Evolutionary conservation across 169 alveolate species (phyloP).

Genomic region (Plasmodium reichenowi): DNA sequence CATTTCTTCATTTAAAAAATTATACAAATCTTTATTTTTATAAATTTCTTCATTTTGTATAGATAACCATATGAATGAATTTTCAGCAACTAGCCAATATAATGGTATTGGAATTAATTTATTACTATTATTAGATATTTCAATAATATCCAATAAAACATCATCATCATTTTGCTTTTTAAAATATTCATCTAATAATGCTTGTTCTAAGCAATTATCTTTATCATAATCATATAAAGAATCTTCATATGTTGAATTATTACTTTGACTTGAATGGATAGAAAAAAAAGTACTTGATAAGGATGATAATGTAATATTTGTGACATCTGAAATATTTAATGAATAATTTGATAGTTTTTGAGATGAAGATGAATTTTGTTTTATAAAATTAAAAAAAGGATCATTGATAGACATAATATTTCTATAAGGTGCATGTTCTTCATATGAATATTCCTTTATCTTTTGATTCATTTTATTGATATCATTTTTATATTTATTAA

Average conservation of each 20-base stretch:
- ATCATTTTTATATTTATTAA: not conserved
- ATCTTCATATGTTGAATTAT: slow-evolving; percentile 32
- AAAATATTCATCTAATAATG: slow-evolving; percentile 59
- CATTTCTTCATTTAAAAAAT: slow-evolving; percentile 31
- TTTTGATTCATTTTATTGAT: not conserved
- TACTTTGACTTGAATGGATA: slow-evolving; percentile 26
- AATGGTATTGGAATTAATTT: slow-evolving; percentile 70
- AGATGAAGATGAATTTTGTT: slow-evolving; percentile 11
- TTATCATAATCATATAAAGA: slow-evolving; percentile 63
- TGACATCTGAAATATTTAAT: slow-evolving; percentile 11
- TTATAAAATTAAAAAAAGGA: slow-evolving; percentile 52
- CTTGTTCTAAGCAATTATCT: slow-evolving; percentile 56
- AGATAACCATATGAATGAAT: slow-evolving; percentile 67
- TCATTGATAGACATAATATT: slow-evolving; percentile 71
- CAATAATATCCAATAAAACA: slow-evolving; percentile 19
- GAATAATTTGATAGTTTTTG: slow-evolving; percentile 6
- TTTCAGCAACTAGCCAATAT: slow-evolving; percentile 75
- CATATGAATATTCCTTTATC: not conserved
- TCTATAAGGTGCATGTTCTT: slow-evolving; percentile 7
- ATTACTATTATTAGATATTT: slow-evolving; percentile 45
- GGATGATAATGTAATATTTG: slow-evolving; percentile 51
- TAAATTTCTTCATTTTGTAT: slow-evolving; percentile 67
- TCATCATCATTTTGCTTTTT: slow-evolving; percentile 33
- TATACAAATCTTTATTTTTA: slow-evolving; percentile 31
- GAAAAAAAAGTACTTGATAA: slow-evolving; percentile 52